A percentile compares a stretch with the other conserved stretches of the same genome.
phyloP scores from a whole-genome alignment of 495 filamentous ascomycete species.

The Cenococcum geophilum region DNA sequence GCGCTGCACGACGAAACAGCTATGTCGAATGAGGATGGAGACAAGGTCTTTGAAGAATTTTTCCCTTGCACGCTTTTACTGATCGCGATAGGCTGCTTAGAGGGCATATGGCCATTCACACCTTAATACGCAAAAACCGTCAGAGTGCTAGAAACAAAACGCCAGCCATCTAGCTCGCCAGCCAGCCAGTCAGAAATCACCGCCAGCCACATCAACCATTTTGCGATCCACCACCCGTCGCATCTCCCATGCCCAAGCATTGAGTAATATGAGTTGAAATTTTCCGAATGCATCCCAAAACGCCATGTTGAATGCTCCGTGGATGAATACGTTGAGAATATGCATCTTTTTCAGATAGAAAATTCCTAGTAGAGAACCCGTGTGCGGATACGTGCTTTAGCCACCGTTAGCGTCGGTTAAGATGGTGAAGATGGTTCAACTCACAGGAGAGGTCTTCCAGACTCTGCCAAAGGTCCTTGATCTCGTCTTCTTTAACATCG shows the following conservation, averaged over 20 bases:
- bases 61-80: not conserved
- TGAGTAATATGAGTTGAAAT: not conserved
- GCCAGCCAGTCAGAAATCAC: not conserved
- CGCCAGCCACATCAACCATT: not conserved
- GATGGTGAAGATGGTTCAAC: conserved; percentile 29
- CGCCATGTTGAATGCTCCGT: conserved; percentile 32
- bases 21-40: not conserved
- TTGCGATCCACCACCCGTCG: not conserved
- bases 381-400: conserved; percentile 60
- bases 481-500: conserved; percentile 68
- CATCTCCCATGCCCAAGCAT: not conserved
- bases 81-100: not conserved
- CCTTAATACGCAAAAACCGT: not conserved
- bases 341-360: not conserved
- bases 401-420: conserved; percentile 46
- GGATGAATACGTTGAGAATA: conserved; percentile 10
- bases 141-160: not conserved
- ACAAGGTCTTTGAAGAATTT: not conserved
- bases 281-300: conserved; percentile 10
- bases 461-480: conserved; percentile 76
- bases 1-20: not conserved
- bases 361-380: conserved; percentile 71
- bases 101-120: not conserved
- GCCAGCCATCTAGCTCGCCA: not conserved
- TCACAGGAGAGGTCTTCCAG: conserved; percentile 77